phyloP scores from a whole-genome alignment of 257 asterid genomes.

The Avicennia marina region DNA sequence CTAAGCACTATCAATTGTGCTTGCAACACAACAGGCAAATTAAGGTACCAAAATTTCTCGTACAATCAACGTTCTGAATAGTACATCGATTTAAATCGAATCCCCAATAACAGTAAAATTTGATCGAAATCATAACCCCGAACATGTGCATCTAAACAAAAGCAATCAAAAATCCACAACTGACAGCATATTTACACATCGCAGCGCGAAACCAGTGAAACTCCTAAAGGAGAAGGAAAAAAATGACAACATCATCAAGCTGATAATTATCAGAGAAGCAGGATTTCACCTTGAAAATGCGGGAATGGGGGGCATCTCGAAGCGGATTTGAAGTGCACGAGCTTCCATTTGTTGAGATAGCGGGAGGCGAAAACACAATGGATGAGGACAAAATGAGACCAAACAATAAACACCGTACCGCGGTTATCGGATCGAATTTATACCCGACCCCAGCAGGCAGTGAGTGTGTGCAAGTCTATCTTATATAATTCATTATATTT shows the following conservation, averaged over 20 bases:
- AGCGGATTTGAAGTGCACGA: slow-evolving; percentile 29
- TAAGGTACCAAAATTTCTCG: not conserved
- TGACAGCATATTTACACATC: too few species aligned
- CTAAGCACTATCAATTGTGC: too few species aligned
- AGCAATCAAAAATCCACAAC: too few species aligned
- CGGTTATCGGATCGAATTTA: not conserved
- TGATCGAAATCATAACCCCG: too few species aligned
- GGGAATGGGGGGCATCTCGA: slow-evolving; percentile 15
- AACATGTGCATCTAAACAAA: too few species aligned
- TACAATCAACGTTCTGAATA: not conserved
- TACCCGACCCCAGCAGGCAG: too few species aligned
- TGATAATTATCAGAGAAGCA: not conserved
- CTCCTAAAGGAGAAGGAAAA: not conserved
- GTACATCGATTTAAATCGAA: too few species aligned
- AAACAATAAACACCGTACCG: not conserved
- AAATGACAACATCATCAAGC: not conserved
- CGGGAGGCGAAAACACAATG: not conserved
- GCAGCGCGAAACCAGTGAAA: not conserved
- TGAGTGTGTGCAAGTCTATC: too few species aligned
- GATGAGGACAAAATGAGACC: not conserved
- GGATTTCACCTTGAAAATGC: slow-evolving; percentile 26
- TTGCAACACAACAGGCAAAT: not conserved
- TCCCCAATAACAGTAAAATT: too few species aligned
- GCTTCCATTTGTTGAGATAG: slow-evolving; percentile 36
- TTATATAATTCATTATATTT: too few species aligned